phyloP scores from a whole-genome alignment of 371 early-diverging fungal species.

The Mucor indicus region DNA sequence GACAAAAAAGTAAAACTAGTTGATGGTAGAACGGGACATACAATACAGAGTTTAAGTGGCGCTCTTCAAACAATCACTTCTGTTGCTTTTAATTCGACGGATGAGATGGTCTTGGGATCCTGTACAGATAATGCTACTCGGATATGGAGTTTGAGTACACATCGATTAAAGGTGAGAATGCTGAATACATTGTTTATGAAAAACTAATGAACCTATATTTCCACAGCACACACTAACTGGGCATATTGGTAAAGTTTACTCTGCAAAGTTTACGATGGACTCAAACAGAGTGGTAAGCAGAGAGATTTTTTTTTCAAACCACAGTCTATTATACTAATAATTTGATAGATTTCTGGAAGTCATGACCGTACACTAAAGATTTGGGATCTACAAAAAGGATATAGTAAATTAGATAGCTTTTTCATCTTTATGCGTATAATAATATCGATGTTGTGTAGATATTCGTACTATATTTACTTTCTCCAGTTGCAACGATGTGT shows the following conservation, averaged over 20 bases:
- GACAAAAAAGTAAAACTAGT: constrained; percentile 85
- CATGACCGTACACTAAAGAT: constrained; percentile 95
- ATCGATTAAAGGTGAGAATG: constrained; percentile 54
- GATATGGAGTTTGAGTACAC: constrained; percentile 81
- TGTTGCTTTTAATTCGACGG: constrained; percentile 73
- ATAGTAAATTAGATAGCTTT: constrained; percentile 50
- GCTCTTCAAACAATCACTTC: constrained; percentile 84
- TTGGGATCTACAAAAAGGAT: constrained; percentile 90
- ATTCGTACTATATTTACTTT: constrained; percentile 87
- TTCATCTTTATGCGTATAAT: background rate
- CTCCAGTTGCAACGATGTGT: constrained; percentile 93
- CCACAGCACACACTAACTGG: constrained; percentile 88
- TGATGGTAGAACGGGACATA: constrained; percentile 73
- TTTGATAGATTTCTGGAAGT: constrained; percentile 76
- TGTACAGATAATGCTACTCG: constrained; percentile 90
- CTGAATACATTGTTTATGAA: background rate
- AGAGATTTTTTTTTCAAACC: background rate
- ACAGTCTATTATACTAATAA: background rate
- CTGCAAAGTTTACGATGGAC: constrained; percentile 82
- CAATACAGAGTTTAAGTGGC: constrained; percentile 71
- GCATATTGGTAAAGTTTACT: constrained; percentile 90
- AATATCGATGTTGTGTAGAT: constrained; percentile 35
- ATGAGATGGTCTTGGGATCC: constrained; percentile 79
- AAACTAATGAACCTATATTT: background rate
- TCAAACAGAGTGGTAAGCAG: constrained; percentile 69